A percentile compares a stretch with the other conserved stretches of the same genome.
Conservation (phyloP, 306 rosid genomes). For the Oemleria cerasiformis region DNA sequence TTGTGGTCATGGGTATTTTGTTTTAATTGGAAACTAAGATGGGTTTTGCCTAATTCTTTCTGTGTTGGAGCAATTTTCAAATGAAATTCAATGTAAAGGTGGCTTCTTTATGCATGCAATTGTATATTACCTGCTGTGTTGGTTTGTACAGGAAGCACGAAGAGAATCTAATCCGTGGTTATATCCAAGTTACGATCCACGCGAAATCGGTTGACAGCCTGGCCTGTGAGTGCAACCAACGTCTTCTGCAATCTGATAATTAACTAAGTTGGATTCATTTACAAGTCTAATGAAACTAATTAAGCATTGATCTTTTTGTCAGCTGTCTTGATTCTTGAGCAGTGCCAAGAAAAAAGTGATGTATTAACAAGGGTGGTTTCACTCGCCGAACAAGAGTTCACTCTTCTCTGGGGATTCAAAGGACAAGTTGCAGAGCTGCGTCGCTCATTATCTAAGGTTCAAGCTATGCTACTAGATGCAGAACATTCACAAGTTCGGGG, state of each 20-base stretch:
- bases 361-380: not conserved
- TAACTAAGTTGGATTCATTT: no score
- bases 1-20: slow-evolving; percentile 34
- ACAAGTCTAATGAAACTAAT: no score
- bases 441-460: not conserved
- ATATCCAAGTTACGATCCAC: no score
- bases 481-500: not conserved
- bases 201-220: no score
- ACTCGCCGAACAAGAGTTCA: slow-evolving; percentile 9
- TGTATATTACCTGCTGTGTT: no score
- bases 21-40: slow-evolving; percentile 26
- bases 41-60: slow-evolving; percentile 14
- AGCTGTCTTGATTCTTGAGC: no score
- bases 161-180: no score
- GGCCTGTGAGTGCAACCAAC: no score
- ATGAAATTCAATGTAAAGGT: slow-evolving; percentile 24
- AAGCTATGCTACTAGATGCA: slow-evolving; percentile 8
- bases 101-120: slow-evolving; percentile 17
- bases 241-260: no score
- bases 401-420: slow-evolving; percentile 9
- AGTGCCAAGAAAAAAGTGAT: not conserved
- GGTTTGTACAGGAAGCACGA: no score
- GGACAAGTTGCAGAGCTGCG: slow-evolving; percentile 5
- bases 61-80: slow-evolving; percentile 20
- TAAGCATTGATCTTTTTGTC: no score